Conservation (phyloP, 306 rosid genomes). For the Pyrus pyrifolia region DNA sequence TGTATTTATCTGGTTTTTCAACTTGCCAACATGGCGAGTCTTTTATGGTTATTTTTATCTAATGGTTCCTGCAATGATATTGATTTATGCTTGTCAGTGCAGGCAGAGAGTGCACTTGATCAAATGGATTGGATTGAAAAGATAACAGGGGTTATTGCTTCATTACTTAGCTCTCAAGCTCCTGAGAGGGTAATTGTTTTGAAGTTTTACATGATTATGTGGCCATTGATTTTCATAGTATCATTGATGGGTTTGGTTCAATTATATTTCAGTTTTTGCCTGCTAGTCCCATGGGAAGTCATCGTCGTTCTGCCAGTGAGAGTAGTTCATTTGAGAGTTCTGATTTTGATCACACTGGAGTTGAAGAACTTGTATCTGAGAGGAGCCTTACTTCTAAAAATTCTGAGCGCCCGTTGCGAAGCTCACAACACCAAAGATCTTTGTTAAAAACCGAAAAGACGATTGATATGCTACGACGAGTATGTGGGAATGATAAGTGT, state of each 20-base stretch:
- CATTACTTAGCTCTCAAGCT: constrained; percentile 91
- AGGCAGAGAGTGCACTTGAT: constrained; percentile 99
- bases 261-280: constrained; percentile 62
- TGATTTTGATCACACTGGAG: constrained; percentile 76
- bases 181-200: constrained; percentile 78
- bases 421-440: constrained; percentile 69
- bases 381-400: constrained; percentile 49
- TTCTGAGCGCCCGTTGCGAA: constrained; percentile 67
- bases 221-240: constrained; percentile 16
- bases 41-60: constrained; percentile 17
- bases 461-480: constrained; percentile 76
- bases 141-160: constrained; percentile 99
- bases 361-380: constrained; percentile 73
- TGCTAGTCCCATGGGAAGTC: constrained; percentile 96
- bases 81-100: constrained; percentile 75
- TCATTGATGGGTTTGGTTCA: constrained; percentile 16
- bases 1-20: background rate
- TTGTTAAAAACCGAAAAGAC: constrained; percentile 83
- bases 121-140: constrained; percentile 99
- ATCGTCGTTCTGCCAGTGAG: constrained; percentile 90
- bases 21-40: constrained; percentile 1
- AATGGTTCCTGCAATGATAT: constrained; percentile 32
- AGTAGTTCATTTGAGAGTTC: constrained; percentile 99
- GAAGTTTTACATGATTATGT: constrained; percentile 7
- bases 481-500: constrained; percentile 87